Conservation (phyloP, 495 filamentous ascomycete species). For the Aspergillus asperescens region DNA sequence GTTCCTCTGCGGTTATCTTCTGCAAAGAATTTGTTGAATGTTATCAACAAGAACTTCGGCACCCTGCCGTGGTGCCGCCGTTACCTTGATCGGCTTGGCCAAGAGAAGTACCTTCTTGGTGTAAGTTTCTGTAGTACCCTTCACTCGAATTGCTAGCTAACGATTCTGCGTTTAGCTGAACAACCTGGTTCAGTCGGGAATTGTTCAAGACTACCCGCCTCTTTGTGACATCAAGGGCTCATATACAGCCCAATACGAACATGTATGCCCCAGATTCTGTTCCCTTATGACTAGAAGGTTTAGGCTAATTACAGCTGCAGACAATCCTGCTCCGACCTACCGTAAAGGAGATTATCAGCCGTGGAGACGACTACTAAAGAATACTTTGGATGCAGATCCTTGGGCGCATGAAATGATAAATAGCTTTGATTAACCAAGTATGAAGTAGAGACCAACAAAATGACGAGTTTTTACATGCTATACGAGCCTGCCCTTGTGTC, state of each 20-base stretch:
- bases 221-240: slow-evolving; percentile 90
- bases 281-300: not conserved
- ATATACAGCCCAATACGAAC: slow-evolving; percentile 92
- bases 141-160: slow-evolving; percentile 21
- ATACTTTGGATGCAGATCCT: not conserved
- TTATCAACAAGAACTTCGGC: slow-evolving; percentile 90
- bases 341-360: slow-evolving; percentile 89
- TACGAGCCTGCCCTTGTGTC: not conserved
- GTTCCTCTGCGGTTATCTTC: slow-evolving; percentile 64
- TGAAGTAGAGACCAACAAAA: slow-evolving; percentile 1
- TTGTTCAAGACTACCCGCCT: slow-evolving; percentile 87
- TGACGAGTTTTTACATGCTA: not conserved
- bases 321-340: slow-evolving; percentile 82
- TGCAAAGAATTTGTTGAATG: slow-evolving; percentile 74
- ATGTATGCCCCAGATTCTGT: slow-evolving; percentile 54
- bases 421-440: not conserved
- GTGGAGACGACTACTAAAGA: slow-evolving; percentile 78
- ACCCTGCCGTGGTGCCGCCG: slow-evolving; percentile 81
- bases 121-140: slow-evolving; percentile 42
- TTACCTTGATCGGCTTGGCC: slow-evolving; percentile 79
- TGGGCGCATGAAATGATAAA: slow-evolving; percentile 7
- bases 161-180: slow-evolving; percentile 56
- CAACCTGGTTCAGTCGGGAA: slow-evolving; percentile 75
- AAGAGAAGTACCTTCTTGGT: slow-evolving; percentile 83
- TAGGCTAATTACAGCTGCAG: slow-evolving; percentile 41